A percentile compares a stretch with the other conserved stretches of the same genome.
Evolutionary conservation across 129 eudicot genomes (phyloP).

Genomic region (Oenanthe sinensis): DNA sequence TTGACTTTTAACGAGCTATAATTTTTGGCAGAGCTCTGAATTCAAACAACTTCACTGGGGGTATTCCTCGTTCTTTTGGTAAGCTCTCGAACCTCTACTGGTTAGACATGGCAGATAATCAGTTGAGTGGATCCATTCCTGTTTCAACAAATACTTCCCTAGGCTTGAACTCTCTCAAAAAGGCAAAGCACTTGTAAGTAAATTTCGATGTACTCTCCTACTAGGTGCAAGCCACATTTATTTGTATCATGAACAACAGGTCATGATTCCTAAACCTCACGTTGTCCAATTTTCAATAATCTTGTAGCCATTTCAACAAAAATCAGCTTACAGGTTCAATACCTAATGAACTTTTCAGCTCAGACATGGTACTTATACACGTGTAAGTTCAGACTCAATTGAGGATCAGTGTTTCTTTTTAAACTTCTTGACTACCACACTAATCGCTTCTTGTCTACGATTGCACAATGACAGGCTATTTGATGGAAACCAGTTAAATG

Average conservation of each 20-base stretch:
- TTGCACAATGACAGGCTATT: constrained; percentile 45
- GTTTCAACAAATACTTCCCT: constrained; percentile 47
- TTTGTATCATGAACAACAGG: not conserved
- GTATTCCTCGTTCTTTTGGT: constrained; percentile 74
- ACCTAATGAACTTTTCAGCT: constrained; percentile 56
- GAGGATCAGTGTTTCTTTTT: not conserved
- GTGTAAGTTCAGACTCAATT: constrained; percentile 51
- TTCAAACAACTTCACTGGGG: constrained; percentile 80
- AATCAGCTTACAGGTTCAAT: constrained; percentile 78
- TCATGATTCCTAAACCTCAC: not conserved
- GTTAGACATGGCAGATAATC: constrained; percentile 91
- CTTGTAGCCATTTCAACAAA: constrained; percentile 85
- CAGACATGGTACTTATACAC: constrained; percentile 76
- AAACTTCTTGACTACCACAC: not conserved
- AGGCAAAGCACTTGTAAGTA: constrained; percentile 86
- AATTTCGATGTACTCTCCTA: constrained; percentile 15
- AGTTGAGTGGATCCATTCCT: constrained; percentile 72
- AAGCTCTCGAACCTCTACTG: constrained; percentile 79
- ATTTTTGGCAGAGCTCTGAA: constrained; percentile 73
- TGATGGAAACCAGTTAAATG: constrained; percentile 72
- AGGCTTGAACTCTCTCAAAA: constrained; percentile 67
- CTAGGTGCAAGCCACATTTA: not conserved
- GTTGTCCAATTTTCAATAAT: constrained; percentile 5
- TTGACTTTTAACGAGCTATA: not conserved
- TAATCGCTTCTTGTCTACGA: constrained; percentile 14